phyloP scores from a whole-genome alignment of 73 alveolate genomes.

The Stentor roeselii region DNA sequence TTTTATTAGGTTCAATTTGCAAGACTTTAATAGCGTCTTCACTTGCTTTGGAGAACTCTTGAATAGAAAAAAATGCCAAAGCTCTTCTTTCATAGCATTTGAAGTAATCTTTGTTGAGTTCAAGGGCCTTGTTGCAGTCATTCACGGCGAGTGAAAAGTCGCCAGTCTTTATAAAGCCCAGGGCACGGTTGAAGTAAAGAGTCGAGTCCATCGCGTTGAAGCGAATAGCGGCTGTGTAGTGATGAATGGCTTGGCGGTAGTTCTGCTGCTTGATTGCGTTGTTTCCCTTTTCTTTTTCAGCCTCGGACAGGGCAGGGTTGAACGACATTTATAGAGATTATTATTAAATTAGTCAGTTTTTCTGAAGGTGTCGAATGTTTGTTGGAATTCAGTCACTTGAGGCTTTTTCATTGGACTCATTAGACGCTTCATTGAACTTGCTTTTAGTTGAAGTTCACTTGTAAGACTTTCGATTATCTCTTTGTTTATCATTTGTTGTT shows the following conservation, averaged over 20 bases:
- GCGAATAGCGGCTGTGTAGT: background rate
- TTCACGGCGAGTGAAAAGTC: background rate
- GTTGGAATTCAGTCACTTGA: background rate
- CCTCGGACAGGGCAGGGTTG: too few species aligned
- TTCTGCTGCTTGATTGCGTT: background rate
- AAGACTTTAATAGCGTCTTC: background rate
- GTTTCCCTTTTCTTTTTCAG: background rate
- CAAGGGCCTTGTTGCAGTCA: background rate
- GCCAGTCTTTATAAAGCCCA: background rate
- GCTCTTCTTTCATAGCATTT: background rate
- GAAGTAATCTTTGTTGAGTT: background rate
- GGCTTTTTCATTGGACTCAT: background rate
- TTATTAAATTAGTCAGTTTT: background rate
- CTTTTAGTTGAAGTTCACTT: background rate
- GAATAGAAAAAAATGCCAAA: background rate
- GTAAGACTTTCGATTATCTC: background rate
- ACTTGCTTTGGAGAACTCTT: background rate
- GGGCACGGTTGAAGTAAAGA: background rate
- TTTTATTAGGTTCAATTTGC: background rate
- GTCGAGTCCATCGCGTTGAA: background rate
- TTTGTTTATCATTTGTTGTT: background rate
- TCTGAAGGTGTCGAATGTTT: background rate
- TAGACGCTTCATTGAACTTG: background rate
- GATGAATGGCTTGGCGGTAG: background rate
- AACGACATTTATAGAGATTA: too few species aligned